Base-by-base conservation (phyloP, 73 alveolate genomes). In the Urostyla sp. region DNA sequence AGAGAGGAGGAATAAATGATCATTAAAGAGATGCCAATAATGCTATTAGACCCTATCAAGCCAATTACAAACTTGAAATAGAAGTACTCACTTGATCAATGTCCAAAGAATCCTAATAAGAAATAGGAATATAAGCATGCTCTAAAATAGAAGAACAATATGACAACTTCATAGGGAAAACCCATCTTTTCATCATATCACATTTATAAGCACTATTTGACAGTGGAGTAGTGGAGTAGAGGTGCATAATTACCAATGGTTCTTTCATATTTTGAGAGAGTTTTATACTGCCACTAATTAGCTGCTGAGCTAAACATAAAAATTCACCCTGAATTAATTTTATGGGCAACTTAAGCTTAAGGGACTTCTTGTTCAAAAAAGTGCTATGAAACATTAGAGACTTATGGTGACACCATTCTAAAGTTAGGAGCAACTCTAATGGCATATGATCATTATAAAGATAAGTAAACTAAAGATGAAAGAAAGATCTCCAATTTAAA, bases 331-430 rank as follows among this genome's bases (percentile, higher is more conserved):
- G 82, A 73, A 20, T 72, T 27, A 27, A 67, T 72, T 0, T 34
- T 72, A 38, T 84, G 84, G 82, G 92, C 92, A 0, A 84, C 92
- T 26, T 37, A 52, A 13, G 75, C 76, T 45, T 34, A 72, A 15
- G 79, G 80, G 1, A 40, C 31, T 18, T 15, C 48, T 7, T 1
- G 74, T 0, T 6, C 63, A 5, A 49, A 49, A 30, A 59, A 40
- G 32, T 35, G 60, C 54, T 78, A 77, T 37, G 90, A 86, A 43
- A 79, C 90, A 8, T 55, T 86, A 23, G 94, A 86, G 56, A 86
- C 94, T 20, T 86, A 86, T 45, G 94, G 94, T 18, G 94, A 86
- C 72, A 74, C 94, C 0, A 51, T 86, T 16, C 84, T 86, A 27
- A 86, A 86, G 32, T 51, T 86, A 7, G 87, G 76, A 21, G 63